phyloP scores from a whole-genome alignment of 2,329 filamentous ascomycete species.

The Clathrospora elynae region DNA sequence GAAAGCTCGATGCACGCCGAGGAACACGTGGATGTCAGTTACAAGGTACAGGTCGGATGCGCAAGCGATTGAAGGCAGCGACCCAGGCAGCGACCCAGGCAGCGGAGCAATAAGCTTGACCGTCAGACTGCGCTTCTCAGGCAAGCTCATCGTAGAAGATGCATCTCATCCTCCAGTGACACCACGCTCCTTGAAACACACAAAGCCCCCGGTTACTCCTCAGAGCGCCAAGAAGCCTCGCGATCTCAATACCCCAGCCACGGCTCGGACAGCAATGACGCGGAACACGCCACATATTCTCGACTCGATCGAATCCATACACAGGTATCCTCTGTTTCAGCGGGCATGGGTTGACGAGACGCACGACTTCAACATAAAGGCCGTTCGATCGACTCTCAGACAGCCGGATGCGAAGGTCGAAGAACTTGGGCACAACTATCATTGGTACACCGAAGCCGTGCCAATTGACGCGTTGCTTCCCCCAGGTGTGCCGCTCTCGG shows the following conservation, averaged over 20 bases:
- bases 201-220: neutral
- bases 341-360: slow-evolving; percentile 30
- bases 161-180: neutral
- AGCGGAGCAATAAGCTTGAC: slow-evolving; percentile 12
- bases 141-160: slow-evolving; percentile 7
- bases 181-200: neutral
- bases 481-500: slow-evolving; percentile 31
- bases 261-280: neutral
- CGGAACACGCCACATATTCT: neutral
- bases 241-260: slow-evolving; percentile 1
- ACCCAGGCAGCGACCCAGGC: slow-evolving; percentile 1
- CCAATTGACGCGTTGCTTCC: slow-evolving; percentile 32
- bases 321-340: slow-evolving; percentile 13
- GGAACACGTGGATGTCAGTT: slow-evolving; percentile 8
- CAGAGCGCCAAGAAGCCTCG: neutral
- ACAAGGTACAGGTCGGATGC: slow-evolving; percentile 3
- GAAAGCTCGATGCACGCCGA: neutral
- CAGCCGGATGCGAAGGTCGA: neutral
- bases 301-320: slow-evolving; percentile 1
- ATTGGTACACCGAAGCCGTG: slow-evolving; percentile 29
- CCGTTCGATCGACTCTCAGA: slow-evolving; percentile 5
- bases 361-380: slow-evolving; percentile 19
- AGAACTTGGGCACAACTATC: slow-evolving; percentile 8
- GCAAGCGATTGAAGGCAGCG: neutral
- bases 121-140: slow-evolving; percentile 19